Conservation (phyloP, 176 grass and related monocot genomes). For the Aechmea fasciata region DNA sequence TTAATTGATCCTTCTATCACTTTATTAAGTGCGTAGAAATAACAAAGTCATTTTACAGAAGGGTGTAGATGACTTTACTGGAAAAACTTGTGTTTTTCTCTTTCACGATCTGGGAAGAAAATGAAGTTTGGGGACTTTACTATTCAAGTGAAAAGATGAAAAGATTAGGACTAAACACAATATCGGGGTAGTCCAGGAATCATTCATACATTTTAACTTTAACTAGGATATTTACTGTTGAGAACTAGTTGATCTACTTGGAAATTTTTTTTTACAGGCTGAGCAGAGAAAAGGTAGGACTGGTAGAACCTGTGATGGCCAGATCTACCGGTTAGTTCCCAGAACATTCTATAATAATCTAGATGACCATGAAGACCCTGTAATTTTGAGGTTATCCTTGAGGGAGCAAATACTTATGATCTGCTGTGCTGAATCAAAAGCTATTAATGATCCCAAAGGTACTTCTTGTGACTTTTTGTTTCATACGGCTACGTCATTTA, state of each 20-base stretch:
- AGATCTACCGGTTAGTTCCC: conserved; percentile 63
- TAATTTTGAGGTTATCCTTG: conserved; percentile 78
- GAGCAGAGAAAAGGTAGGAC: conserved; percentile 93
- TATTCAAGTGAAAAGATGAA: too few species aligned
- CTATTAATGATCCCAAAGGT: conserved; percentile 81
- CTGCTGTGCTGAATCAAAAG: conserved; percentile 70
- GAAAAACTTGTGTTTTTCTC: too few species aligned
- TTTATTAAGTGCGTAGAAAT: not conserved
- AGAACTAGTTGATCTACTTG: not conserved
- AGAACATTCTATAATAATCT: conserved; percentile 64
- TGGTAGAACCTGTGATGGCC: conserved; percentile 80
- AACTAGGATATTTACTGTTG: not conserved
- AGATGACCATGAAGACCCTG: conserved; percentile 74
- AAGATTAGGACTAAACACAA: too few species aligned
- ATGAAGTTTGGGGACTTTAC: too few species aligned
- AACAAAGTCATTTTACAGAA: too few species aligned
- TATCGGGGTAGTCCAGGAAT: too few species aligned
- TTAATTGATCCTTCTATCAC: not conserved
- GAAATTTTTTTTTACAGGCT: conserved; percentile 38
- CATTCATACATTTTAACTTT: not conserved
- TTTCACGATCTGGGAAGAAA: too few species aligned
- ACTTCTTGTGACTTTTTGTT: conserved; percentile 1
- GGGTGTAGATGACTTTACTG: too few species aligned
- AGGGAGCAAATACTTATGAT: conserved; percentile 84
- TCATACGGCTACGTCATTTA: not conserved